These are phyloP conservation scores for Yueomyces sp. DNA, from an alignment of 1,139 yeast genomes.

Conservation along the genomic window DNA sequence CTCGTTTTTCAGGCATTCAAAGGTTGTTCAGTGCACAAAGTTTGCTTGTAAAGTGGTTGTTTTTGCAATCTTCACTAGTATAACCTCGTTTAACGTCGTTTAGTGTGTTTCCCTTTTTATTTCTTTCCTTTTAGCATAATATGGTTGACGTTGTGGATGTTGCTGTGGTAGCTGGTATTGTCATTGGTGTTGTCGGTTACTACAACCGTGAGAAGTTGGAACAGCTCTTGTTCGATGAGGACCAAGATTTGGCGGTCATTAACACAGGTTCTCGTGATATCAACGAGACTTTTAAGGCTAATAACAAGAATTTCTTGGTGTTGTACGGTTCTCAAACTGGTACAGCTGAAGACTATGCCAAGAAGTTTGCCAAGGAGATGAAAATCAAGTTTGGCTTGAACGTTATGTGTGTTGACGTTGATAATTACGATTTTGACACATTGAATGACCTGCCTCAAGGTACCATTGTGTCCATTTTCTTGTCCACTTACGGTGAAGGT, in stretches of 20 bases:
- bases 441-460: slow-evolving; percentile 45
- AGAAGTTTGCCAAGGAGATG: slow-evolving; percentile 80
- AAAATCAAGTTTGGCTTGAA: slow-evolving; percentile 58
- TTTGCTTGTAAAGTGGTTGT: too few relatives aligned
- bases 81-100: too few relatives aligned
- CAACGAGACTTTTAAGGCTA: slow-evolving; percentile 45
- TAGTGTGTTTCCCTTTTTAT: too few relatives aligned
- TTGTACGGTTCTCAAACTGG: slow-evolving; percentile 97
- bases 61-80: too few relatives aligned
- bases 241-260: slow-evolving; percentile 20
- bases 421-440: slow-evolving; percentile 75
- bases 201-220: slow-evolving; percentile 52
- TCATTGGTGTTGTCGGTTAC: slow-evolving; percentile 52
- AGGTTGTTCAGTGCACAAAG: too few relatives aligned
- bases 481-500: slow-evolving; percentile 97
- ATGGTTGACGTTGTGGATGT: slow-evolving; percentile 55
- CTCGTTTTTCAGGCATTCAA: too few relatives aligned
- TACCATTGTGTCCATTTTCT: slow-evolving; percentile 48
- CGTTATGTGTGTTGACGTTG: slow-evolving; percentile 80
- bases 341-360: slow-evolving; percentile 96
- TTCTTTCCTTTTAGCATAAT: background rate
- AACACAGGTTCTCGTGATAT: slow-evolving; percentile 42
- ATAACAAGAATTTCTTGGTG: slow-evolving; percentile 66
- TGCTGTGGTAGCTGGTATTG: slow-evolving; percentile 52
- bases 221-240: slow-evolving; percentile 34